A percentile compares a stretch with the other conserved stretches of the same genome.
Conservation (phyloP, 2,329 filamentous ascomycete species). For the Diaporthe caulivora region DNA sequence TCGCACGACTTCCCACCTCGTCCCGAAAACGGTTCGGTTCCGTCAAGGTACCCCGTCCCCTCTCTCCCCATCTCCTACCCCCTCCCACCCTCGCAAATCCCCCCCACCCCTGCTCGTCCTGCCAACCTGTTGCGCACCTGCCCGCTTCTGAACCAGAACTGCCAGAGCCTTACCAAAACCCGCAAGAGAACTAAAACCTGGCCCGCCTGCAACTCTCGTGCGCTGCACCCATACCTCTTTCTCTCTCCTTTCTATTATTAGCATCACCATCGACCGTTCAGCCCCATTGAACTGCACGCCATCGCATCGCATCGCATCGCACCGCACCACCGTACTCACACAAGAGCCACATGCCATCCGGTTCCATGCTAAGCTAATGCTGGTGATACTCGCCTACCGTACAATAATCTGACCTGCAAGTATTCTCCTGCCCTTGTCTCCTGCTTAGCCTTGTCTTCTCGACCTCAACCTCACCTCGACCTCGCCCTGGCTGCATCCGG, state of each 20-base stretch:
- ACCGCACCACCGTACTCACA: constrained; percentile 15
- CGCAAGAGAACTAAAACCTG: constrained; percentile 21
- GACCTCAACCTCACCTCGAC: too few relatives aligned
- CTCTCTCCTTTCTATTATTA: constrained; percentile 35
- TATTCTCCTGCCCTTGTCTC: background rate
- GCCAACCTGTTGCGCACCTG: constrained; percentile 44
- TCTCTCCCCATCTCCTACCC: background rate
- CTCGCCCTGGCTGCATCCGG: constrained; percentile 30
- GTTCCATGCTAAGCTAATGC: constrained; percentile 28
- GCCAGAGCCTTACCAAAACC: constrained; percentile 15
- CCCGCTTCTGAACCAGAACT: constrained; percentile 12
- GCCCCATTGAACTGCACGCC: constrained; percentile 31
- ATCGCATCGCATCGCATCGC: constrained; percentile 29
- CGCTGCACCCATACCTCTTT: constrained; percentile 30
- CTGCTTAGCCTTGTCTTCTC: constrained; percentile 2
- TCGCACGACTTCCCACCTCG: constrained; percentile 38
- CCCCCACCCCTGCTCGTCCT: constrained; percentile 62
- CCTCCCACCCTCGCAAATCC: constrained; percentile 43
- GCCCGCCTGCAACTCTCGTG: constrained; percentile 27
- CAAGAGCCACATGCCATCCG: background rate
- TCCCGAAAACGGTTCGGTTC: constrained; percentile 39
- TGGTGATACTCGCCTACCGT: constrained; percentile 14
- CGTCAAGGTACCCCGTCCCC: too few relatives aligned
- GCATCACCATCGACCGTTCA: constrained; percentile 29
- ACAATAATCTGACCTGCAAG: constrained; percentile 23